Conservation (phyloP, 2,329 filamentous ascomycete species). For the Fusarium sororula region DNA sequence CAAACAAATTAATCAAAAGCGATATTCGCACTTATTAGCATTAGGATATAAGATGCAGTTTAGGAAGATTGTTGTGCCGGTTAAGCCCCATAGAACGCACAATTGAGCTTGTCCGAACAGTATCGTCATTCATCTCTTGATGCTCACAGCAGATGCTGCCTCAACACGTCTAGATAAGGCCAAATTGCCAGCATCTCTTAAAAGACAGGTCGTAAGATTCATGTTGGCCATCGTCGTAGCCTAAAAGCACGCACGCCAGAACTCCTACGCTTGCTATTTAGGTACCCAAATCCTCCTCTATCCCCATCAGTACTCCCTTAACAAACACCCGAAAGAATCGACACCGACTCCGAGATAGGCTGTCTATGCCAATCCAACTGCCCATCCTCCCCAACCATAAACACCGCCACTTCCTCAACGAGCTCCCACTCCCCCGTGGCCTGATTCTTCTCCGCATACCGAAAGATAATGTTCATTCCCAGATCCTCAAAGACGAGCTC, state of each 20-base stretch:
- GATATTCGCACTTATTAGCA: neutral
- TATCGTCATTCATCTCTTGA: neutral
- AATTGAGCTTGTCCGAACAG: too few species aligned
- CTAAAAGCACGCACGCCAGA: slow-evolving; percentile 17
- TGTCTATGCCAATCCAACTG: slow-evolving; percentile 48
- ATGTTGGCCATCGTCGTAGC: neutral
- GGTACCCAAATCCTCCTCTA: neutral
- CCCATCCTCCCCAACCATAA: slow-evolving; percentile 44
- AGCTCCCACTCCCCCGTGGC: slow-evolving; percentile 48
- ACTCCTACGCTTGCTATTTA: slow-evolving; percentile 17
- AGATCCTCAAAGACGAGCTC: slow-evolving; percentile 53
- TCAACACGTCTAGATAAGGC: neutral
- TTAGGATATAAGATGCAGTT: accelerated
- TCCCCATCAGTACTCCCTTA: neutral
- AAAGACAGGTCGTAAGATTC: neutral
- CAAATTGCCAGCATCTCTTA: neutral
- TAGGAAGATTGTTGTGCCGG: accelerated
- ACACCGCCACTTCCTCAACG: slow-evolving; percentile 50
- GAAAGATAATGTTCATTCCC: slow-evolving; percentile 49
- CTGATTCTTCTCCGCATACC: slow-evolving; percentile 47
- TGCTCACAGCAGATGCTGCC: neutral
- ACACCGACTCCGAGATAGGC: slow-evolving; percentile 47
- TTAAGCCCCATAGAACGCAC: accelerated
- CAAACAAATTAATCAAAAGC: too few species aligned
- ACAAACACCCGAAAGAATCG: slow-evolving; percentile 39